Conservation (phyloP, 2,329 filamentous ascomycete genomes). For the Sphaerostilbella broomeana region DNA sequence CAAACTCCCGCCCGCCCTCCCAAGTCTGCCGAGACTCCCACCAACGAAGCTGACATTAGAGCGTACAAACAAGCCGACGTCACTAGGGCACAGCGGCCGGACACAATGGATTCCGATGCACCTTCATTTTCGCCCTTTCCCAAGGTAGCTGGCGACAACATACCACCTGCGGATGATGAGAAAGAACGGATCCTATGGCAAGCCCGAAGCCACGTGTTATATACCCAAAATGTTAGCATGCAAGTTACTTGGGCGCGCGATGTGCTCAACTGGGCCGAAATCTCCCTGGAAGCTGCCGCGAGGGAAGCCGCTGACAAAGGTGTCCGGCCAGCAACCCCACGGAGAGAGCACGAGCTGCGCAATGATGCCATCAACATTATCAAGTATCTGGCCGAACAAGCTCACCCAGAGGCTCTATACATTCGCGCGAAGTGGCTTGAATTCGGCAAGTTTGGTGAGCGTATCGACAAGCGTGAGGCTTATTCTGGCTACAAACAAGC, state of each 20-base stretch:
- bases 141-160: conserved; percentile 75
- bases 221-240: conserved; percentile 91
- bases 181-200: conserved; percentile 85
- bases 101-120: conserved; percentile 44
- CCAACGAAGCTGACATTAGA: conserved; percentile 7
- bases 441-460: conserved; percentile 90
- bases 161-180: conserved; percentile 89
- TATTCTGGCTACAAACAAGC: conserved; percentile 80
- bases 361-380: conserved; percentile 89
- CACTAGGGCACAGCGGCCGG: conserved; percentile 30
- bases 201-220: conserved; percentile 74
- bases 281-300: conserved; percentile 67
- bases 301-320: conserved; percentile 45
- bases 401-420: conserved; percentile 89
- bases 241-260: conserved; percentile 96
- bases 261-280: conserved; percentile 80
- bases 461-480: conserved; percentile 90
- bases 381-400: conserved; percentile 80
- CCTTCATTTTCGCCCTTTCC: conserved; percentile 92
- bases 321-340: conserved; percentile 68
- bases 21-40: conserved; percentile 1
- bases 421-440: conserved; percentile 95
- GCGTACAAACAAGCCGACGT: conserved; percentile 13
- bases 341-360: conserved; percentile 80
- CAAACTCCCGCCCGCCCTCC: conserved; percentile 13